phyloP scores from a whole-genome alignment of 371 early-diverging fungal species.

The Cokeromyces recurvatus region DNA sequence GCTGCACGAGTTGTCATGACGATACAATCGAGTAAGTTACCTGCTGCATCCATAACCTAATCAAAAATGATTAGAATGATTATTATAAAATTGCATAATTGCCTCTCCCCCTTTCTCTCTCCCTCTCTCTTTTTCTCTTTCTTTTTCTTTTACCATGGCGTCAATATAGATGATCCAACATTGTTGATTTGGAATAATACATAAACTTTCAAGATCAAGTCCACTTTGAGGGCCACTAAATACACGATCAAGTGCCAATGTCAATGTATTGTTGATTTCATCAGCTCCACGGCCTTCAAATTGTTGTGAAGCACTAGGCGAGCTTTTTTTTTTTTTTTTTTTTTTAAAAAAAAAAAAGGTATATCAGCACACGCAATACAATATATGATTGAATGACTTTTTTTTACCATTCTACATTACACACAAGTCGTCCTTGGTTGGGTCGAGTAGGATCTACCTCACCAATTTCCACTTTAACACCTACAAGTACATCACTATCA shows the following conservation, averaged over 20 bases:
- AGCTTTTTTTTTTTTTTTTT: slow-evolving; percentile 28
- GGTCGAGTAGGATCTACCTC: slow-evolving; percentile 55
- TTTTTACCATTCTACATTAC: slow-evolving; percentile 83
- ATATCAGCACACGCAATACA: too few species aligned
- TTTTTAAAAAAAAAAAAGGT: not conserved
- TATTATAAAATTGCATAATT: too few species aligned
- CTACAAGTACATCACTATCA: slow-evolving; percentile 86
- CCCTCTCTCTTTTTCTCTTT: too few species aligned
- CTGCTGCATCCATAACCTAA: slow-evolving; percentile 81
- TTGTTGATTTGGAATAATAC: slow-evolving; percentile 84
- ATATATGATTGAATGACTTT: too few species aligned
- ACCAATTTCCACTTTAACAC: slow-evolving; percentile 89
- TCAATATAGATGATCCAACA: slow-evolving; percentile 93
- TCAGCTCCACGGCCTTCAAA: slow-evolving; percentile 81
- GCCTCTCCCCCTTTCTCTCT: too few species aligned
- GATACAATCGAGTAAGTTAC: slow-evolving; percentile 82
- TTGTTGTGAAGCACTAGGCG: slow-evolving; percentile 78
- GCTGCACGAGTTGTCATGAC: slow-evolving; percentile 85
- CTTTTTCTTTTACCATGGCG: slow-evolving; percentile 73
- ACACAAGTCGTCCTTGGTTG: slow-evolving; percentile 67
- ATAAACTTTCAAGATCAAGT: slow-evolving; percentile 76
- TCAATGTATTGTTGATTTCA: slow-evolving; percentile 76
- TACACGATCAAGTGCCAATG: slow-evolving; percentile 75
- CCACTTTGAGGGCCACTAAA: slow-evolving; percentile 81
- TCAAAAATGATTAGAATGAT: slow-evolving; percentile 1